These are phyloP conservation scores for Mucor indicus DNA, from an alignment of 371 early-diverging fungal species.

Conservation along the genomic window DNA sequence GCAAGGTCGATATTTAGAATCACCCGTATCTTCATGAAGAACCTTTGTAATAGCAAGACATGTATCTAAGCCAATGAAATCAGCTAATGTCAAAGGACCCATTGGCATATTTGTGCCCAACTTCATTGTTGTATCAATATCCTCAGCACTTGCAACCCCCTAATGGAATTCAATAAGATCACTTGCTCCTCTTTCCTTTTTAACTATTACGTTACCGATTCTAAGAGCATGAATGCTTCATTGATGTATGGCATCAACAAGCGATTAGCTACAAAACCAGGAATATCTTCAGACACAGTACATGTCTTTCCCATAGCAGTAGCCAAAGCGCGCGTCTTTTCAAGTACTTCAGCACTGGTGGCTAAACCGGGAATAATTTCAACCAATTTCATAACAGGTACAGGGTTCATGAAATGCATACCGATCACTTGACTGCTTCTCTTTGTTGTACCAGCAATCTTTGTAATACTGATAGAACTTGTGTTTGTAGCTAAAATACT, in stretches of 20 bases:
- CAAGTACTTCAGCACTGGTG: conserved; percentile 70
- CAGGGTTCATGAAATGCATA: conserved; percentile 95
- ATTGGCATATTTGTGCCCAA: conserved; percentile 95
- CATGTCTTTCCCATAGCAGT: conserved; percentile 90
- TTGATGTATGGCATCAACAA: conserved; percentile 98
- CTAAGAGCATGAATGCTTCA: conserved; percentile 89
- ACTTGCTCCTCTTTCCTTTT: neutral
- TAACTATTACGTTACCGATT: conserved; percentile 59
- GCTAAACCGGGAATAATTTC: conserved; percentile 95
- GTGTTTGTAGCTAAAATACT: conserved; percentile 97
- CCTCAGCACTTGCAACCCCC: conserved; percentile 90
- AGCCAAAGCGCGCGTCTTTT: conserved; percentile 75
- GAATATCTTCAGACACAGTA: conserved; percentile 85
- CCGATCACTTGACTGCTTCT: conserved; percentile 86
- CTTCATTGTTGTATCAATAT: conserved; percentile 98
- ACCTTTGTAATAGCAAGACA: conserved; percentile 96
- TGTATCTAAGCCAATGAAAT: conserved; percentile 97
- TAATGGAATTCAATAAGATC: conserved; percentile 18
- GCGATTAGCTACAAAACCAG: conserved; percentile 97
- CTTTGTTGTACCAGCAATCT: conserved; percentile 88
- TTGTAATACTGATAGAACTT: conserved; percentile 92
- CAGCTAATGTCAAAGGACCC: conserved; percentile 97
- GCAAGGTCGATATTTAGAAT: conserved; percentile 94
- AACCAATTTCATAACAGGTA: conserved; percentile 97
- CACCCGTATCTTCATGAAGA: conserved; percentile 91